Evolutionary conservation across 768 basidiomycete genomes (phyloP).

Genomic region (Auriculariales sp.): DNA sequence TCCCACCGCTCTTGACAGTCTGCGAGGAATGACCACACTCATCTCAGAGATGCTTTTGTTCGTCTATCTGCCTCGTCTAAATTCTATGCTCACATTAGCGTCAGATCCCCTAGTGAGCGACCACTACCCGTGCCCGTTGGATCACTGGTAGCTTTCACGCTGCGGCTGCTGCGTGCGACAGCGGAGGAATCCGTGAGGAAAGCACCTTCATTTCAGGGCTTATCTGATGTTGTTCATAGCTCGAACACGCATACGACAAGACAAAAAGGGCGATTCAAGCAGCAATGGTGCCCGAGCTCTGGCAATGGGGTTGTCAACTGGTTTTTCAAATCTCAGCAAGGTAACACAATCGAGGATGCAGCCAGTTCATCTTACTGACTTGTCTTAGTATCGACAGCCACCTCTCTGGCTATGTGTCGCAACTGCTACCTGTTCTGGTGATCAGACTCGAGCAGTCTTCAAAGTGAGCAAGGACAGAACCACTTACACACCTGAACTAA

Average conservation of each 20-base stretch:
- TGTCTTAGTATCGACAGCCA: constrained; percentile 21
- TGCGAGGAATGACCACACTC: constrained; percentile 37
- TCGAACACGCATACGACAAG: constrained; percentile 34
- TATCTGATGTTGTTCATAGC: constrained; percentile 21
- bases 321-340: constrained; percentile 31
- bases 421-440: constrained; percentile 34
- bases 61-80: background rate
- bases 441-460: constrained; percentile 14
- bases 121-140: constrained; percentile 63
- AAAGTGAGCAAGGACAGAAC: constrained; percentile 32
- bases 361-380: background rate
- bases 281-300: constrained; percentile 33
- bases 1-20: constrained; percentile 45
- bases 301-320: constrained; percentile 37
- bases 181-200: constrained; percentile 31
- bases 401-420: constrained; percentile 40
- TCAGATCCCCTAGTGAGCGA: constrained; percentile 20
- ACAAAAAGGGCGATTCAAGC: constrained; percentile 40
- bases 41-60: constrained; percentile 20
- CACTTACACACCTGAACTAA: too few relatives aligned
- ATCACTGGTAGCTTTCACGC: constrained; percentile 34
- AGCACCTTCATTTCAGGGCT: background rate
- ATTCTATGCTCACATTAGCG: background rate
- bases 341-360: constrained; percentile 20
- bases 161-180: constrained; percentile 31